phyloP scores from a whole-genome alignment of 768 basidiomycete species.

The Pleurotus eryngii region DNA sequence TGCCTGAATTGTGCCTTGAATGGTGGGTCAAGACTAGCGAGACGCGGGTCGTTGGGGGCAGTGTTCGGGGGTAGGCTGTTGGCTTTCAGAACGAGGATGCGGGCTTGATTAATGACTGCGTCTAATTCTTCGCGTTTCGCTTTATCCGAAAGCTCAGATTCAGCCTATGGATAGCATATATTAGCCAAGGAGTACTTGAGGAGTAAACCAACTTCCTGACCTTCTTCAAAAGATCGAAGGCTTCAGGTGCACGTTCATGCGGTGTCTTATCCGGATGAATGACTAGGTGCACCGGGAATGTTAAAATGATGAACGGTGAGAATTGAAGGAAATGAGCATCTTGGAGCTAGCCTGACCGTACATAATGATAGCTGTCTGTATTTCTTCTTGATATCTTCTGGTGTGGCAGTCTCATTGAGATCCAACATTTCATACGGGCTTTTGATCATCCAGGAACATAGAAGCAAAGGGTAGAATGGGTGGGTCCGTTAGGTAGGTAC shows the following conservation, averaged over 20 bases:
- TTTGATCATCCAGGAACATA: neutral
- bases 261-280: constrained; percentile 98
- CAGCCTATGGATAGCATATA: constrained; percentile 52
- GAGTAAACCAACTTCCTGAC: constrained; percentile 32
- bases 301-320: neutral
- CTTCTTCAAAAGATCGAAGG: constrained; percentile 93
- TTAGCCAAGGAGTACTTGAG: neutral
- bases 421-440: constrained; percentile 95
- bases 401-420: constrained; percentile 64
- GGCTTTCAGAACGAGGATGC: constrained; percentile 60
- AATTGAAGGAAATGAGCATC: neutral
- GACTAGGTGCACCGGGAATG: constrained; percentile 42
- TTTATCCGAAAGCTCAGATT: constrained; percentile 77
- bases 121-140: constrained; percentile 79
- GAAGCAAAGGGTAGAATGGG: neutral
- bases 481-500: neutral
- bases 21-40: constrained; percentile 53
- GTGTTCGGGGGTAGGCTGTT: constrained; percentile 60
- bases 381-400: constrained; percentile 86
- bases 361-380: constrained; percentile 84
- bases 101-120: constrained; percentile 74
- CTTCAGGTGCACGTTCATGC: constrained; percentile 85
- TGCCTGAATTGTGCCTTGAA: constrained; percentile 65
- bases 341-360: constrained; percentile 34
- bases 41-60: constrained; percentile 53